A percentile compares a stretch with the other conserved stretches of the same genome.
Conservation (phyloP, 2,329 filamentous ascomycete genomes). For the Pleurostoma richardsiae region DNA sequence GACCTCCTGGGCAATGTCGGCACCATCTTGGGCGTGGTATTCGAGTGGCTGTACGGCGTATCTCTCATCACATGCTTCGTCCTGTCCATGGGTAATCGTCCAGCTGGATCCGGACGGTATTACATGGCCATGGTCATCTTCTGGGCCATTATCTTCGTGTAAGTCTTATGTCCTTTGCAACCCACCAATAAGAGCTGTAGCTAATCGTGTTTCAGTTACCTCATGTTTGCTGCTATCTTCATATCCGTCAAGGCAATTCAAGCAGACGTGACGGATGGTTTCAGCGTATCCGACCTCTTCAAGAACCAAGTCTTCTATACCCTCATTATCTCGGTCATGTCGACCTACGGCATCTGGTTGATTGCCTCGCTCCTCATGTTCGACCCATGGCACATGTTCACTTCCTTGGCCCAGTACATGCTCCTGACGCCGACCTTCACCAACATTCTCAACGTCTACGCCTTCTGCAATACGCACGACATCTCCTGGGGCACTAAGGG, state of each 20-base stretch:
- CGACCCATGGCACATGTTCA: slow-evolving; percentile 99
- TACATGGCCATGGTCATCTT: slow-evolving; percentile 99
- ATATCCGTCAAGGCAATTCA: slow-evolving; percentile 87
- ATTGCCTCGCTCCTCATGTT: slow-evolving; percentile 90
- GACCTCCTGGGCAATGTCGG: slow-evolving; percentile 72
- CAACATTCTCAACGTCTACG: slow-evolving; percentile 98
- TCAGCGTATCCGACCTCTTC: slow-evolving; percentile 70
- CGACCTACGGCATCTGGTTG: slow-evolving; percentile 91
- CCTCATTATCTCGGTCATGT: slow-evolving; percentile 84
- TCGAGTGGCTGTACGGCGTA: slow-evolving; percentile 93
- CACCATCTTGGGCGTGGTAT: slow-evolving; percentile 77
- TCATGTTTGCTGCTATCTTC: slow-evolving; percentile 92
- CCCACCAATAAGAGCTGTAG: too few relatives aligned
- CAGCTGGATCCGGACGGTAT: slow-evolving; percentile 86
- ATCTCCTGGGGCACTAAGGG: slow-evolving; percentile 98
- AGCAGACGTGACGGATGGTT: slow-evolving; percentile 60
- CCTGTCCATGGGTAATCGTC: slow-evolving; percentile 87
- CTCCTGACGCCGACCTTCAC: slow-evolving; percentile 94
- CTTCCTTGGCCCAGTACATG: slow-evolving; percentile 91
- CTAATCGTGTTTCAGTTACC: slow-evolving; percentile 50
- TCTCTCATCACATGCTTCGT: slow-evolving; percentile 94
- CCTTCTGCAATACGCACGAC: slow-evolving; percentile 97
- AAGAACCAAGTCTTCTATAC: slow-evolving; percentile 88
- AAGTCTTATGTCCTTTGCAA: slow-evolving; percentile 28
- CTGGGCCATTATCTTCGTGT: slow-evolving; percentile 93